Base-by-base conservation (phyloP, 2,329 filamentous ascomycete genomes). In the Davidsoniella neocaledoniae region DNA sequence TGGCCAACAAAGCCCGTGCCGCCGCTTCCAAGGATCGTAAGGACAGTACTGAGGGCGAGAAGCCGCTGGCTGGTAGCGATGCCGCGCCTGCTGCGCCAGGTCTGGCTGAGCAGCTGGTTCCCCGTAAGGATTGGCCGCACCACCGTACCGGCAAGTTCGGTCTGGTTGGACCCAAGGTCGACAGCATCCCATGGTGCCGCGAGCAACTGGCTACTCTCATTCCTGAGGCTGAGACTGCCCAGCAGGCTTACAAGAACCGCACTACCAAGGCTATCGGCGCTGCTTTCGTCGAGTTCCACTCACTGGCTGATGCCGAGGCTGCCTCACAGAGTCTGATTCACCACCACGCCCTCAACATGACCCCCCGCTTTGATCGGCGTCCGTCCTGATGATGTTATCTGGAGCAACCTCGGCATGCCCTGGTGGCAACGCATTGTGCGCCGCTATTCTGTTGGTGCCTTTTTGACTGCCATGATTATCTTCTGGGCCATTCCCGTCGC, bases 281-380 rank as follows among this genome's bases (percentile, higher is more conserved):
- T 19, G 85, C 91, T 9, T 98, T 98, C 58, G 79, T 98, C 55
- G 88, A 96, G 61, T 98, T 96, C 59, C 72, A 76, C 54, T 78
- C 74, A 2, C 86, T 94, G 61, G 76, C 82, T 50, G 83, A 85
- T 50, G 91, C 91, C 12, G 88, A 98, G 64, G 73, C 76, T 48
- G 90, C 90, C 12, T 90, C 78, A 62, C 91, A 98, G 63, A 80
- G 83, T 21, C 72, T 96, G 7, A 79, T 87, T 2, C 87, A 94
- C 63, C 87, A 94, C 64, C 79, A 86, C 52, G 82, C 85, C 33
- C 69, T 94, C 37, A 86, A 90, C 60, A 88, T 98, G 80, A n/a
- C 74, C 83, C 3, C 86, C 86, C 25, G 79, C 86, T 21, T 86
- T 84, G 58, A 83, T 93, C 49, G 90, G 90, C 14, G 72, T 95